Evolutionary conservation across 768 basidiomycete species (phyloP), one percentile per base, ranked within the genome.

Genomic region (Lyophyllum semitale): DNA sequence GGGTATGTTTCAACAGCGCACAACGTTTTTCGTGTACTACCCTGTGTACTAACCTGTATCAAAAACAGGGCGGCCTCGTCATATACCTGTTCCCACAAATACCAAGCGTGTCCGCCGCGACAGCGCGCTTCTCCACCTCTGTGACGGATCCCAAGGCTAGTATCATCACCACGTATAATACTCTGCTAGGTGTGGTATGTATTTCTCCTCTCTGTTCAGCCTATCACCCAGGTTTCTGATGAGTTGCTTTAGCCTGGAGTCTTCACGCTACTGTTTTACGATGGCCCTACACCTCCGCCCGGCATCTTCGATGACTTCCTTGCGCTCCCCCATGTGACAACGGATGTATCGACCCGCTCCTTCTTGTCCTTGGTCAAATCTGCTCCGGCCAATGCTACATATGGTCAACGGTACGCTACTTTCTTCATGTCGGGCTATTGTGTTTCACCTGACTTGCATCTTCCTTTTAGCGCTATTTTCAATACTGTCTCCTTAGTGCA

Each of bases 271-370:
- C 48, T 88, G 22, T 88, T 88, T 67, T 87, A 88, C 59, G 81
- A 88, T 60, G 80, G 59, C 0, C 84, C 85, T 13, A 72, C 65
- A 0, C 76, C 75, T 0, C 83, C 82, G 0, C 53, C 58, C 0
- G 82, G 79, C 1, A 74, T 82, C 25, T 84, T 84, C 56, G 81
- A 84, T 54, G 73, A 73, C 8, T 81, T 82, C 66, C 58, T 83
- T 22, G 68, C 71, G 1, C 79, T 84, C 32, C 77, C 78, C 2
- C 51, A 63, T 17, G 43, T 79, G 22, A 63, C 63, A 3, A 64
- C 66, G 50, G 74, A 81, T 53, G 63, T 83, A 2, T 61, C 54
- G 1, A 78, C 78, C 0, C 67, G 77, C 3, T 70, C 71, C 8
- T 80, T 79, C 59, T 20, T 69, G 2, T 75, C 75, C 1, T 63